phyloP scores from a whole-genome alignment of 768 basidiomycete species.

The Xerocomus spinulosus region DNA sequence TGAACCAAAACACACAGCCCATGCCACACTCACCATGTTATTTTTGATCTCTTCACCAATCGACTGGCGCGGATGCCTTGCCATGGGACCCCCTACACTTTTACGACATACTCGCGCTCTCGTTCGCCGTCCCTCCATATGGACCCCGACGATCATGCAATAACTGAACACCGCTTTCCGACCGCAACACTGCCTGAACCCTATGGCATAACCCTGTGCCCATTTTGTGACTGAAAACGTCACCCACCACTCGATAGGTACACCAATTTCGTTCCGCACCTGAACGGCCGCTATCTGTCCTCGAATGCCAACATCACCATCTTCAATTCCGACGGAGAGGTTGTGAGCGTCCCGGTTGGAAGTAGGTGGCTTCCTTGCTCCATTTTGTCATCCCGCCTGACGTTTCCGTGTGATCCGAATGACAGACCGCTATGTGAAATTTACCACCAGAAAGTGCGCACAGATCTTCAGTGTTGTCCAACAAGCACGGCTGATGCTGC shows the following conservation, averaged over 20 bases:
- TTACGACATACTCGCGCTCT: neutral
- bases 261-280: slow-evolving; percentile 59
- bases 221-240: neutral
- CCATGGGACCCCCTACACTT: neutral
- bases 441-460: slow-evolving; percentile 65
- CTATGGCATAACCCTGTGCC: neutral
- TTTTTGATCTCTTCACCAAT: neutral
- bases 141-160: slow-evolving; percentile 8
- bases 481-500: no score
- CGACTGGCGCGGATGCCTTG: neutral
- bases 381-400: slow-evolving; percentile 25
- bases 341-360: slow-evolving; percentile 42
- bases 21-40: slow-evolving; percentile 3
- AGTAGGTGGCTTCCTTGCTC: slow-evolving; percentile 24
- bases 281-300: slow-evolving; percentile 71
- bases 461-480: neutral
- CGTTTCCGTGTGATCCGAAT: slow-evolving; percentile 25
- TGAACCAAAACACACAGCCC: slow-evolving; percentile 1
- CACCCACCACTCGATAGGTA: slow-evolving; percentile 36
- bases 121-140: neutral
- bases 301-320: slow-evolving; percentile 86
- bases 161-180: no score
- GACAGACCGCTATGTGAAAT: slow-evolving; percentile 60
- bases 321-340: slow-evolving; percentile 35
- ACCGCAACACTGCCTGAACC: neutral